Evolutionary conservation across 192 early-diverging fungal species (phyloP).

Genomic region (Mortierella alpina): DNA sequence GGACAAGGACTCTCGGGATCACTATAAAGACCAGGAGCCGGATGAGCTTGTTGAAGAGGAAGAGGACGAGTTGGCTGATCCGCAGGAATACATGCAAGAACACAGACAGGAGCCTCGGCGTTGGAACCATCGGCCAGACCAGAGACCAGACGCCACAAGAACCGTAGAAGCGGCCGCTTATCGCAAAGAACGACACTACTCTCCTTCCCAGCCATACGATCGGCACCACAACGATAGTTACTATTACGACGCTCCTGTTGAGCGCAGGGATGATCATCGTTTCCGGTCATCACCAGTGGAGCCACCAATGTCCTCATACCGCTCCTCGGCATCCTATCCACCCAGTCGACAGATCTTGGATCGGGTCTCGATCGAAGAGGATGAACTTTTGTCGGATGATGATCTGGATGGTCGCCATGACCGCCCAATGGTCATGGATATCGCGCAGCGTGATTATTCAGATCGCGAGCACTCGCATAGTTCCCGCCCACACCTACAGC

Average conservation of each 20-base stretch:
- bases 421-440: not conserved
- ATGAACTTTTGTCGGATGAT: constrained; percentile 43
- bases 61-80: constrained; percentile 18
- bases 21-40: constrained; percentile 13
- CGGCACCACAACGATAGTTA: not conserved
- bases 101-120: not conserved
- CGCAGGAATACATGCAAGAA: not conserved
- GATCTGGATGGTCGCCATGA: not conserved
- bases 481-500: not conserved
- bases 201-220: not conserved
- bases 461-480: constrained; percentile 1
- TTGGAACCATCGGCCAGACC: not conserved
- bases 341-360: not conserved
- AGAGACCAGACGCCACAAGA: not conserved
- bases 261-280: constrained; percentile 2
- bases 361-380: constrained; percentile 5
- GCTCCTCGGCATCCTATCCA: not conserved
- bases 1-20: constrained; percentile 22
- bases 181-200: constrained; percentile 1
- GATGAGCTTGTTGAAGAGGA: constrained; percentile 49
- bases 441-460: not conserved
- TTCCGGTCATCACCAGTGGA: not conserved
- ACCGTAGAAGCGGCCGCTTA: not conserved
- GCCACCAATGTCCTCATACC: constrained; percentile 10
- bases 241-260: not conserved